phyloP scores from a whole-genome alignment of 2,329 filamentous ascomycete species.

The Didymella glomerata region DNA sequence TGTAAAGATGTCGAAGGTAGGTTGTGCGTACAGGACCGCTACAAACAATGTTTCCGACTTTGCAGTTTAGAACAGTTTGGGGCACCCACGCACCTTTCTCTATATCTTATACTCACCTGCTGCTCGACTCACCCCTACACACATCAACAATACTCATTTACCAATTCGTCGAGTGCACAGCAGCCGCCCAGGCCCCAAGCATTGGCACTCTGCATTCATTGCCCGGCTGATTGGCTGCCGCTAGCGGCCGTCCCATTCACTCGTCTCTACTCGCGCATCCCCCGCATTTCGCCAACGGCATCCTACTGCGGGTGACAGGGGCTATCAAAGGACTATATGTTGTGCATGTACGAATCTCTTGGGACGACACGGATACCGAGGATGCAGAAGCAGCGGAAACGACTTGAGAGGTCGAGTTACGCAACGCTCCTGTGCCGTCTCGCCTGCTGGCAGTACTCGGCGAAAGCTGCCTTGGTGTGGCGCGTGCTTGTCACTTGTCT shows the following conservation, averaged over 20 bases:
- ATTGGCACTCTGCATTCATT: slow-evolving; percentile 8
- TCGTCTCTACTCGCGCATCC: slow-evolving; percentile 2
- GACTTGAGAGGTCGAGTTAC: not conserved
- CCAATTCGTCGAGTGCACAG: not conserved
- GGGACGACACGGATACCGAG: not conserved
- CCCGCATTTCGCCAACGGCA: slow-evolving; percentile 18
- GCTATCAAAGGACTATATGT: not conserved
- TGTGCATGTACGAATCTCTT: not conserved
- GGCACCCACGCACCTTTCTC: not conserved
- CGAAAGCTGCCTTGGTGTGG: not conserved
- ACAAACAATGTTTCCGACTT: not conserved
- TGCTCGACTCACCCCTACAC: not conserved
- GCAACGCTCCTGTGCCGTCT: not conserved
- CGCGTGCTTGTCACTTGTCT: not conserved
- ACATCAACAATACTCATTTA: not conserved
- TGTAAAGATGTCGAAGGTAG: not conserved
- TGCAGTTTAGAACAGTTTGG: not conserved
- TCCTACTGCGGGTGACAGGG: not conserved
- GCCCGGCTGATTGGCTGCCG: slow-evolving; percentile 2
- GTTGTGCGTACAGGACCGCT: not conserved
- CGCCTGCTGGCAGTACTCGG: not conserved
- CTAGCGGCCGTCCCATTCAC: slow-evolving; percentile 5
- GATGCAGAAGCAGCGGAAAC: not conserved
- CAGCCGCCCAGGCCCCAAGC: slow-evolving; percentile 2
- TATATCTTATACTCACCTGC: not conserved